Percentiles rank a stretch among this genome's conserved stretches.
These are phyloP conservation scores for Nakazawaea ambrosiae DNA, from an alignment of 805 yeast genomes.

Conservation along the genomic window DNA sequence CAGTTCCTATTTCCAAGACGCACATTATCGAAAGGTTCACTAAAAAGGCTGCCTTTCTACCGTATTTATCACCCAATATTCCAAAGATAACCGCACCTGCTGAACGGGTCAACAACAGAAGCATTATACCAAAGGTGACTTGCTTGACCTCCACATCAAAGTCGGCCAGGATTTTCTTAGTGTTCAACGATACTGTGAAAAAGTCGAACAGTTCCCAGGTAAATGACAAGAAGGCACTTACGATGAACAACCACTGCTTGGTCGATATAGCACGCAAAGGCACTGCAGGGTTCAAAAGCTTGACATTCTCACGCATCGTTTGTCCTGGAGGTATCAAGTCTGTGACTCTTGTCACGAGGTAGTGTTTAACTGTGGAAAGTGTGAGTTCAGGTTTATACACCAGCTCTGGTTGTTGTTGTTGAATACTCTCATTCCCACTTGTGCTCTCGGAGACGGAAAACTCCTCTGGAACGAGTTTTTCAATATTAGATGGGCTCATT, in stretches of 20 bases:
- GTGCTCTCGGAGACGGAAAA: neutral
- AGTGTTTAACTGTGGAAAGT: conserved; percentile 23
- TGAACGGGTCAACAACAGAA: conserved; percentile 65
- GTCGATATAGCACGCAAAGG: conserved; percentile 28
- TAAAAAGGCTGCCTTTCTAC: conserved; percentile 64
- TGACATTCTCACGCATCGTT: neutral
- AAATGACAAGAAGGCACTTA: conserved; percentile 61
- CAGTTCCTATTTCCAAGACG: conserved; percentile 57
- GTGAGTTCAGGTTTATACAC: conserved; percentile 23
- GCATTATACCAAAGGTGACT: conserved; percentile 68
- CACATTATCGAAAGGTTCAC: conserved; percentile 43
- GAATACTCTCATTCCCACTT: too few species aligned
- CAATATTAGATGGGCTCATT: neutral
- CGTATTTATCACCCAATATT: conserved; percentile 49
- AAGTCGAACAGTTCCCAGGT: conserved; percentile 69
- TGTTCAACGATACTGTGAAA: conserved; percentile 55
- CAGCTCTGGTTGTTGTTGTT: too few species aligned
- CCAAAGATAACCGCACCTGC: conserved; percentile 69
- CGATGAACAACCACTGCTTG: conserved; percentile 50
- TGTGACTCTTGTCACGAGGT: conserved; percentile 39
- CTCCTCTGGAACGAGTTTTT: too few species aligned
- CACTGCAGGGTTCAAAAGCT: conserved; percentile 35
- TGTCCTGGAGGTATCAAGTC: conserved; percentile 40
- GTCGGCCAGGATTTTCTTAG: conserved; percentile 39
- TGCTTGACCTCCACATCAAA: conserved; percentile 37